Percentiles rank a stretch among this genome's conserved stretches.
Conservation (phyloP, 192 early-diverging fungal species). For the Diversispora epigaea region DNA sequence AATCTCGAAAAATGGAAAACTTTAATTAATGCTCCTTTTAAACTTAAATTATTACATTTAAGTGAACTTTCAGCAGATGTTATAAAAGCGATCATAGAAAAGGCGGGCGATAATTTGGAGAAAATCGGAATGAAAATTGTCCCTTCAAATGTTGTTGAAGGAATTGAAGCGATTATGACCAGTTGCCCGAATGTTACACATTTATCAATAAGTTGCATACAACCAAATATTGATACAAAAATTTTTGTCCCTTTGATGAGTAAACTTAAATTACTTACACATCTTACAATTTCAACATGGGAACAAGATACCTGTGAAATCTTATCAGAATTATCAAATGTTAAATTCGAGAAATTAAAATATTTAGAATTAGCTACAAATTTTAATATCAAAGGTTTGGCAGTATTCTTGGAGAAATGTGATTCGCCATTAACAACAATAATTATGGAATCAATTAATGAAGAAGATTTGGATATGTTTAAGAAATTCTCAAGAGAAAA, state of each 20-base stretch:
- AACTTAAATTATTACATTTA: background rate
- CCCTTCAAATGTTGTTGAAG: background rate
- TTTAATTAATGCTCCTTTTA: background rate
- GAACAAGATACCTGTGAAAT: background rate
- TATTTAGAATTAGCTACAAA: background rate
- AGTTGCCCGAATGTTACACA: background rate
- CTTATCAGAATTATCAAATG: background rate
- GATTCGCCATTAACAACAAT: background rate
- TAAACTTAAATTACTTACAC: background rate
- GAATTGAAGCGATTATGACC: background rate
- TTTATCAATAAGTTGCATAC: background rate
- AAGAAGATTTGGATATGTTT: background rate
- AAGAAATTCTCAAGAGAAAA: background rate
- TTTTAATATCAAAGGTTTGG: background rate
- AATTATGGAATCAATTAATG: background rate
- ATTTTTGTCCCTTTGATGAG: background rate
- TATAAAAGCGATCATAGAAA: background rate
- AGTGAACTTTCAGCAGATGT: background rate
- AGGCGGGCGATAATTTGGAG: background rate
- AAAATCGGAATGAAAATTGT: background rate
- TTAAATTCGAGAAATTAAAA: constrained; percentile 1
- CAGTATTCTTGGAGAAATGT: background rate
- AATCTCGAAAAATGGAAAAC: background rate
- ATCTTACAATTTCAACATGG: background rate
- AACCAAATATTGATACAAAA: background rate